Conservation (phyloP, 371 early-diverging fungal genomes). For the Gilbertella persicaria region DNA sequence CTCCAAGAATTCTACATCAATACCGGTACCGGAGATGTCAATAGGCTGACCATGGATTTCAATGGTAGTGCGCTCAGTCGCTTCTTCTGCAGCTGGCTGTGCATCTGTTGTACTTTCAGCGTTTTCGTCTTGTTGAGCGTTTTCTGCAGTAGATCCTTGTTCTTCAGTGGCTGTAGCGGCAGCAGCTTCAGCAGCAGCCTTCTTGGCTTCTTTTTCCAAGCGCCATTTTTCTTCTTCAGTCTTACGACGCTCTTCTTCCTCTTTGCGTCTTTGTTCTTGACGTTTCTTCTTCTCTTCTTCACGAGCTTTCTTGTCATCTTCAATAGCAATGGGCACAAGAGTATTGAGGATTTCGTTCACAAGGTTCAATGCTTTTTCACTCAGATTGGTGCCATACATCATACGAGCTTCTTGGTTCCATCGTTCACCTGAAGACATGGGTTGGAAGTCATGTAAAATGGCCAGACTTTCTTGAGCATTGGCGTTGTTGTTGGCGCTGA, state of each 20-base stretch:
- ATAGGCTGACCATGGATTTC: slow-evolving; percentile 61
- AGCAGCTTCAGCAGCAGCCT: slow-evolving; percentile 17
- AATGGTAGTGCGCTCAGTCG: slow-evolving; percentile 20
- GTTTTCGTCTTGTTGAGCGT: slow-evolving; percentile 25
- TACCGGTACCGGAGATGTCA: slow-evolving; percentile 93
- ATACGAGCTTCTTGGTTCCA: slow-evolving; percentile 90
- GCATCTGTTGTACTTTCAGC: slow-evolving; percentile 53
- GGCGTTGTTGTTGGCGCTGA: not conserved
- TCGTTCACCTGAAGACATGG: slow-evolving; percentile 76
- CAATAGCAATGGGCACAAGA: slow-evolving; percentile 76
- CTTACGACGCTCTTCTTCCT: slow-evolving; percentile 49
- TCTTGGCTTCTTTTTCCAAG: slow-evolving; percentile 24
- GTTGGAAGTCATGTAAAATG: slow-evolving; percentile 70
- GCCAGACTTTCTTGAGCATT: slow-evolving; percentile 44
- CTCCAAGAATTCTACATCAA: slow-evolving; percentile 92
- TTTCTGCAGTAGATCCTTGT: slow-evolving; percentile 26
- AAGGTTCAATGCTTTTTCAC: slow-evolving; percentile 63
- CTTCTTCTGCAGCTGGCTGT: slow-evolving; percentile 32
- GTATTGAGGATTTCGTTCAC: slow-evolving; percentile 67
- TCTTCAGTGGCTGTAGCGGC: slow-evolving; percentile 22
- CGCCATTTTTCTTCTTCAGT: slow-evolving; percentile 59
- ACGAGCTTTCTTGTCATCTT: slow-evolving; percentile 64
- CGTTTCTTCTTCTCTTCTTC: slow-evolving; percentile 54
- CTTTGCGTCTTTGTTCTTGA: slow-evolving; percentile 41
- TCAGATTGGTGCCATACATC: slow-evolving; percentile 68